A percentile compares a stretch with the other conserved stretches of the same genome.
Conservation (phyloP, 169 alveolate genomes). For the Cryptosporidium xiaoi region DNA sequence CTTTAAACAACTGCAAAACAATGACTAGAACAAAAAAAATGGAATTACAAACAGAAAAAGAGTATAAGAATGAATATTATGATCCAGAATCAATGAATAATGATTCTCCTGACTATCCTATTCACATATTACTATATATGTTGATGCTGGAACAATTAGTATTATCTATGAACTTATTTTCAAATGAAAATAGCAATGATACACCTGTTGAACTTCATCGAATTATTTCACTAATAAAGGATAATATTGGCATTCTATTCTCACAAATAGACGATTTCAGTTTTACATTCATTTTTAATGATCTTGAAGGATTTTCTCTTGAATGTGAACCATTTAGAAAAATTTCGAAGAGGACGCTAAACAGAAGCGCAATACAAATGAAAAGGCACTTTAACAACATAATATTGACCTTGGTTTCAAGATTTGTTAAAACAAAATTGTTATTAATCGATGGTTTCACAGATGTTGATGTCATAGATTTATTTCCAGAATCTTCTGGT, state of each 20-base stretch:
- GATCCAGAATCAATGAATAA: neutral
- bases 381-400: conserved; percentile 9
- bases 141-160: conserved; percentile 29
- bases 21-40: neutral
- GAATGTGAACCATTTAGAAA: neutral
- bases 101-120: conserved; percentile 24
- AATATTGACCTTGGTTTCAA: conserved; percentile 8
- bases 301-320: no score
- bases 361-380: neutral
- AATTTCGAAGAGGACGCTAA: neutral
- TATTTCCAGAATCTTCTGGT: conserved; percentile 6
- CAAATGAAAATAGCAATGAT: neutral
- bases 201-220: neutral
- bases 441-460: conserved; percentile 24
- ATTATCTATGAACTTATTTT: conserved; percentile 14
- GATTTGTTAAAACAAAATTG: conserved; percentile 18
- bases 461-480: neutral
- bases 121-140: conserved; percentile 39
- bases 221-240: conserved; percentile 13
- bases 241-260: neutral
- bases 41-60: neutral
- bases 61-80: neutral
- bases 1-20: conserved; percentile 15
- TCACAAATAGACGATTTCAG: conserved; percentile 30
- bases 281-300: conserved; percentile 7